A percentile compares a stretch with the other conserved stretches of the same genome.
phyloP scores from a whole-genome alignment of 345 rosid genomes.

The Boechera divaricarpa region DNA sequence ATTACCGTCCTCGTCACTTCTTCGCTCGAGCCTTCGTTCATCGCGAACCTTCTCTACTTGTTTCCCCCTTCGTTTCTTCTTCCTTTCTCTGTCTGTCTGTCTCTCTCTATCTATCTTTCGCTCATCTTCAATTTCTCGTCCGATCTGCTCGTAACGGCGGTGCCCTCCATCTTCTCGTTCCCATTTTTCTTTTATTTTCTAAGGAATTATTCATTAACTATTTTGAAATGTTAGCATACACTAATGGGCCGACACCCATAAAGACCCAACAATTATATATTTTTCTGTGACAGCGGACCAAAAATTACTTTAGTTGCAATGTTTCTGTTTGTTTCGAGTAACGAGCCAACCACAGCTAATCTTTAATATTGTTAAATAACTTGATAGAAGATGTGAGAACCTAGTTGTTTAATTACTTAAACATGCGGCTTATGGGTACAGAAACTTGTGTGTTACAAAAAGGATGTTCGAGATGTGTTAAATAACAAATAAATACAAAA shows the following conservation, averaged over 20 bases:
- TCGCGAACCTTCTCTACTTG: background rate
- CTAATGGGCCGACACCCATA: constrained; percentile 43
- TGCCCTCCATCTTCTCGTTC: constrained; percentile 9
- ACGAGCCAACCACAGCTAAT: background rate
- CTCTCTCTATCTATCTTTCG: constrained; percentile 9
- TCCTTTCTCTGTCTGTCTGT: background rate
- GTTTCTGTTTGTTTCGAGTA: no score
- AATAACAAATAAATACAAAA: constrained; percentile 35
- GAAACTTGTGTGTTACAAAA: constrained; percentile 34
- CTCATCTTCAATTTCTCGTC: constrained; percentile 29
- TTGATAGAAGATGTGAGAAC: background rate
- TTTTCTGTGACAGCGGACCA: no score
- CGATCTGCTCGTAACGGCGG: constrained; percentile 36
- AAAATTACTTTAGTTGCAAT: no score
- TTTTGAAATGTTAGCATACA: background rate
- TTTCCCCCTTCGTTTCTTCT: background rate
- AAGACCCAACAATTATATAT: constrained; percentile 42
- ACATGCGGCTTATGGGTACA: constrained; percentile 22
- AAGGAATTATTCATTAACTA: background rate
- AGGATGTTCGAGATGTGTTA: constrained; percentile 26
- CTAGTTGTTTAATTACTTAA: constrained; percentile 15
- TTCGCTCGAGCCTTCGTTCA: constrained; percentile 44
- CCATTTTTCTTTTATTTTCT: background rate
- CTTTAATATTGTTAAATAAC: background rate
- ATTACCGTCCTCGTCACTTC: constrained; percentile 38